A percentile compares a stretch with the other conserved stretches of the same genome.
phyloP scores from a whole-genome alignment of 768 basidiomycete species.

The Leccinum longicurvipes region DNA sequence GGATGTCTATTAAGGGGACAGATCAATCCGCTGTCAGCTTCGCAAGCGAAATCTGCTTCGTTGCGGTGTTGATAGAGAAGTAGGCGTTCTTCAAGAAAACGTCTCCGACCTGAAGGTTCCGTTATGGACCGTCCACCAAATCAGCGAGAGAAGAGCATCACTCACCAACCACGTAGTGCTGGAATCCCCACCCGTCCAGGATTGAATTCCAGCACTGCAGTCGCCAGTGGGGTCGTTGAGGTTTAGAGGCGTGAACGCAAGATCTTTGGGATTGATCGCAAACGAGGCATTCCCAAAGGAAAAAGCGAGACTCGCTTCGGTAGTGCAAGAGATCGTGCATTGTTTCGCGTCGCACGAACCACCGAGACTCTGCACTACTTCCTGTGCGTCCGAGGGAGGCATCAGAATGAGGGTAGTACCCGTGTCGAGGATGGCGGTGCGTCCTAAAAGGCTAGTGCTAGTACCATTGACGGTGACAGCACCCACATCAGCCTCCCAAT shows the following conservation, averaged over 20 bases:
- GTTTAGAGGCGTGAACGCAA: slow-evolving; percentile 54
- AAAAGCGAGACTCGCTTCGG: slow-evolving; percentile 49
- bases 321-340: slow-evolving; percentile 68
- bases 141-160: slow-evolving; percentile 1
- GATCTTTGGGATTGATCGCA: slow-evolving; percentile 61
- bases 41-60: slow-evolving; percentile 60
- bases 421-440: slow-evolving; percentile 66
- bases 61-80: slow-evolving; percentile 58
- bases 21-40: slow-evolving; percentile 39
- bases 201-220: slow-evolving; percentile 69
- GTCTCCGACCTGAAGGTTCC: slow-evolving; percentile 48
- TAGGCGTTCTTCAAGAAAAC: slow-evolving; percentile 78
- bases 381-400: slow-evolving; percentile 47
- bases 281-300: slow-evolving; percentile 58
- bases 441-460: slow-evolving; percentile 48
- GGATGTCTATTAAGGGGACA: neutral
- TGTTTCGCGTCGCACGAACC: slow-evolving; percentile 45
- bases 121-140: neutral
- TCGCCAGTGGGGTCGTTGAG: slow-evolving; percentile 51
- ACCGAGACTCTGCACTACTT: slow-evolving; percentile 59
- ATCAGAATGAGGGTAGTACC: slow-evolving; percentile 45
- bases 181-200: slow-evolving; percentile 55
- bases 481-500: slow-evolving; percentile 76
- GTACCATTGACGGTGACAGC: slow-evolving; percentile 56
- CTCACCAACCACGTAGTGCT: slow-evolving; percentile 71